Conservation (phyloP, 2,329 filamentous ascomycete genomes). For the Xylariaceae sp. region DNA sequence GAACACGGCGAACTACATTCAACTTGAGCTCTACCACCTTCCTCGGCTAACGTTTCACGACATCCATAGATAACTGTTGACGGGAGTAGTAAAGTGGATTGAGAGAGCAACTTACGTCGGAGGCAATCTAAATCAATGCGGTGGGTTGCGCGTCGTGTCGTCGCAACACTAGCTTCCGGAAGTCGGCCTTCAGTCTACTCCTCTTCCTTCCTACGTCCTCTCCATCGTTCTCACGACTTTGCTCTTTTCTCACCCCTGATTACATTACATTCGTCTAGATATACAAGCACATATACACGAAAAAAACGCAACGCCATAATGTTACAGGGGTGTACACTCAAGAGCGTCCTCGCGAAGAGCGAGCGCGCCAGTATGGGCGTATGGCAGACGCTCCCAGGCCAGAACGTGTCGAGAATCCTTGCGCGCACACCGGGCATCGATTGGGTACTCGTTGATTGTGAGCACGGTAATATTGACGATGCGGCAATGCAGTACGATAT, state of each 20-base stretch:
- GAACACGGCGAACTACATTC: no score
- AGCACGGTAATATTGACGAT: constrained; percentile 64
- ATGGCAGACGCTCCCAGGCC: constrained; percentile 69
- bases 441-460: constrained; percentile 69
- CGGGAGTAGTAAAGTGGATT: no score
- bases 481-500: constrained; percentile 65
- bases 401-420: constrained; percentile 64
- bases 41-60: no score
- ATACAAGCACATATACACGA: background rate
- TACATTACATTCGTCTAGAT: background rate
- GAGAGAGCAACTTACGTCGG: no score
- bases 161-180: constrained; percentile 13
- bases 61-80: no score
- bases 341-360: constrained; percentile 55
- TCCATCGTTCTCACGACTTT: background rate
- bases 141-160: background rate
- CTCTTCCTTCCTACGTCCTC: background rate
- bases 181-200: constrained; percentile 6
- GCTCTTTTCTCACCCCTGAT: background rate
- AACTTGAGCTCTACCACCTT: no score
- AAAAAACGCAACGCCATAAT: constrained; percentile 13
- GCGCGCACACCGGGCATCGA: constrained; percentile 66
- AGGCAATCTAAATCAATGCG: constrained; percentile 1
- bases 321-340: constrained; percentile 48
- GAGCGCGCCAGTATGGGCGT: constrained; percentile 59